phyloP scores from a whole-genome alignment of 495 filamentous ascomycete genomes.

The Penicillium simplicissimum region DNA sequence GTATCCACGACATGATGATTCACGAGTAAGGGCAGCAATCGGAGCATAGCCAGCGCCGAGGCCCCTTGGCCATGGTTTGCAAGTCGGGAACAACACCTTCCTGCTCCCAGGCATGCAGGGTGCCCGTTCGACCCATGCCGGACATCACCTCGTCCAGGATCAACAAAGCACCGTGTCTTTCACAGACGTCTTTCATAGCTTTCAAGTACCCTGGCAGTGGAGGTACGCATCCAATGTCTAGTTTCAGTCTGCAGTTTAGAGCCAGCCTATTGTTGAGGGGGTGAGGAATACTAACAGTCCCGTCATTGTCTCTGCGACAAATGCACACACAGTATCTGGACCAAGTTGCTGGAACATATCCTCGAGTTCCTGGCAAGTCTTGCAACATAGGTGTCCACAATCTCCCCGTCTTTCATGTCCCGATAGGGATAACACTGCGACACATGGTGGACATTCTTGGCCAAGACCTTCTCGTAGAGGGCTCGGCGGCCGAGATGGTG shows the following conservation, averaged over 20 bases:
- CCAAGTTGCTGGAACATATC: conserved; percentile 67
- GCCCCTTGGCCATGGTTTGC: conserved; percentile 61
- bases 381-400: conserved; percentile 43
- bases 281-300: conserved; percentile 38
- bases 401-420: conserved; percentile 42
- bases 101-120: conserved; percentile 63
- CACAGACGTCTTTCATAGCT: conserved; percentile 58
- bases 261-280: background rate
- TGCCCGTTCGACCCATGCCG: conserved; percentile 65
- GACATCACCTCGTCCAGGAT: conserved; percentile 76
- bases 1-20: conserved; percentile 51
- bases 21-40: conserved; percentile 57
- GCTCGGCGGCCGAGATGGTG: conserved; percentile 59
- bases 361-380: conserved; percentile 69
- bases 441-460: conserved; percentile 57
- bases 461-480: conserved; percentile 63
- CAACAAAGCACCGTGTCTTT: conserved; percentile 60
- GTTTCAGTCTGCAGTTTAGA: background rate
- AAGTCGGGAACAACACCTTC: conserved; percentile 61
- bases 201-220: conserved; percentile 58
- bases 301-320: conserved; percentile 68
- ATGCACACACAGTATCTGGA: conserved; percentile 67
- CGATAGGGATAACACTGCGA: conserved; percentile 66
- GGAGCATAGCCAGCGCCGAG: conserved; percentile 61
- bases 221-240: conserved; percentile 55